Percentiles rank a stretch among this genome's conserved stretches.
Evolutionary conservation across 2,329 filamentous ascomycete species (phyloP).

Genomic region (Stachybotrys elegans): DNA sequence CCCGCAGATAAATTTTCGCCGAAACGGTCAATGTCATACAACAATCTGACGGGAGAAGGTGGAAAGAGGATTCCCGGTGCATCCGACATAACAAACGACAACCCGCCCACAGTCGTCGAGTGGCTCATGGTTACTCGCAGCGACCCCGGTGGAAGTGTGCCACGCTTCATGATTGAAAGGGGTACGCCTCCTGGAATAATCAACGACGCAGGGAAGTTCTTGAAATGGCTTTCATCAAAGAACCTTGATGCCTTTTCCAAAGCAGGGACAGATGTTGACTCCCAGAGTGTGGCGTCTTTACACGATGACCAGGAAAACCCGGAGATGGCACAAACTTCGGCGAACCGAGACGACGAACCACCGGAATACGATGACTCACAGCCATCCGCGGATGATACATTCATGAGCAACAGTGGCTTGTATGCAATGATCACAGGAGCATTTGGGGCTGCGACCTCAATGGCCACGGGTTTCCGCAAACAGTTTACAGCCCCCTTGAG

Average conservation of each 20-base stretch:
- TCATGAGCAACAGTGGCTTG: conserved; percentile 35
- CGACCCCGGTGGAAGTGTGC: conserved; percentile 83
- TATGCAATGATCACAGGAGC: conserved; percentile 53
- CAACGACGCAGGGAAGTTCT: conserved; percentile 72
- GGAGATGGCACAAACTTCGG: neutral
- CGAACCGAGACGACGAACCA: neutral
- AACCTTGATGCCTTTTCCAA: neutral
- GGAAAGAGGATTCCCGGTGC: conserved; percentile 5
- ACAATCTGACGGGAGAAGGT: conserved; percentile 25
- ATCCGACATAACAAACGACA: conserved; percentile 13
- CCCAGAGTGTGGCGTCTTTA: no score
- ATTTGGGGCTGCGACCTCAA: conserved; percentile 44
- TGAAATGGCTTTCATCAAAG: conserved; percentile 62
- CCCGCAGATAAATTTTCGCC: conserved; percentile 42
- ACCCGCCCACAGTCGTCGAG: conserved; percentile 53
- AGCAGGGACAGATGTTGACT: neutral
- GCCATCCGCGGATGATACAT: neutral
- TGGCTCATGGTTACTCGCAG: conserved; percentile 92
- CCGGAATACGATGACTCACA: neutral
- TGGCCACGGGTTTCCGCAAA: conserved; percentile 30
- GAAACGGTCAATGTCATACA: conserved; percentile 27
- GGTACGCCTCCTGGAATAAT: conserved; percentile 79
- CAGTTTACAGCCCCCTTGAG: conserved; percentile 22
- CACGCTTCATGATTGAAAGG: conserved; percentile 85
- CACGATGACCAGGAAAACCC: no score